A percentile compares a stretch with the other conserved stretches of the same genome.
Evolutionary conservation across 2,329 filamentous ascomycete species (phyloP).

Genomic region (Claviceps arundinis): DNA sequence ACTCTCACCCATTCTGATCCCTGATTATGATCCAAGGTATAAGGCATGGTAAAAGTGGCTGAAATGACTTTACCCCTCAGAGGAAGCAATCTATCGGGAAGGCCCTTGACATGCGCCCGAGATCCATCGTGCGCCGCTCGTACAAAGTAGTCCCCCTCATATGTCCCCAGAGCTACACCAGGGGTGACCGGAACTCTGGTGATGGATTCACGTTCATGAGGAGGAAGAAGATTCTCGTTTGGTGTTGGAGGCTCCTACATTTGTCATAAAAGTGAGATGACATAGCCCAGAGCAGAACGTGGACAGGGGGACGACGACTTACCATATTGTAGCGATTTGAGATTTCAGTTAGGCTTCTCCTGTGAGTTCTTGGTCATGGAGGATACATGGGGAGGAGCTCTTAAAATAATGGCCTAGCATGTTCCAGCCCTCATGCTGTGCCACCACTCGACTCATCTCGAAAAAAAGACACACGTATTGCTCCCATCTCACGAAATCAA

Average conservation of each 20-base stretch:
- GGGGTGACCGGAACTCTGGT: slow-evolving; percentile 5
- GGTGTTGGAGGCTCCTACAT: background rate
- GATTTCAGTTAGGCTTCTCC: background rate
- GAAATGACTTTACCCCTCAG: background rate
- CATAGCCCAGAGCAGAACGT: too few relatives aligned
- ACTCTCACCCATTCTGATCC: slow-evolving; percentile 1
- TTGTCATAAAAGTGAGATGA: background rate
- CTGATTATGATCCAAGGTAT: background rate
- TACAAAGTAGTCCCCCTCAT: slow-evolving; percentile 4
- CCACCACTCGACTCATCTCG: too few relatives aligned
- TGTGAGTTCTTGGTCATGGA: background rate
- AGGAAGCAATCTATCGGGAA: background rate
- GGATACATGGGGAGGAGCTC: too few relatives aligned
- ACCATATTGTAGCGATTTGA: background rate
- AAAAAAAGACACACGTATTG: background rate
- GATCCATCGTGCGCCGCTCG: background rate
- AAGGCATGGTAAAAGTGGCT: slow-evolving; percentile 4
- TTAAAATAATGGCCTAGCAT: background rate
- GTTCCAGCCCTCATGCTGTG: background rate
- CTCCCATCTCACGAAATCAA: too few relatives aligned
- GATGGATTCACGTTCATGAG: slow-evolving; percentile 3
- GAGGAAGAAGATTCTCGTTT: slow-evolving; percentile 3
- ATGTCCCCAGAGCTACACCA: slow-evolving; percentile 4
- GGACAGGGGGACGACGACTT: background rate
- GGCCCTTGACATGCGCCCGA: background rate